Percentiles rank a stretch among this genome's conserved stretches.
Evolutionary conservation across 1,139 yeast genomes (phyloP).

Genomic region (Meyerozyma smithsonii): DNA sequence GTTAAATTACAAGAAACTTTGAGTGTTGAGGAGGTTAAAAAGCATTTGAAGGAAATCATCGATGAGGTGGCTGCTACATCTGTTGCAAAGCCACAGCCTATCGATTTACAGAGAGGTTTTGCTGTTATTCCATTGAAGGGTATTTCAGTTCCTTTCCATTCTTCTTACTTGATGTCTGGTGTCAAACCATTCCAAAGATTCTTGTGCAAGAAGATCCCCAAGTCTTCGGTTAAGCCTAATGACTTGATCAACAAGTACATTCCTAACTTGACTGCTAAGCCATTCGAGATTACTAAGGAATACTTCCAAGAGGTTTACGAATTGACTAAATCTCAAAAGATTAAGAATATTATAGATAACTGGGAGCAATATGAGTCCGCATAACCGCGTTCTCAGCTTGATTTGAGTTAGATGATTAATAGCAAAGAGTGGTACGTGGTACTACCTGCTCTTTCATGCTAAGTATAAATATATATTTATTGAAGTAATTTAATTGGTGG

Average conservation of each 20-base stretch:
- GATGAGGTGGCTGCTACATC: slow-evolving; percentile 80
- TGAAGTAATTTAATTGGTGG: slow-evolving; percentile 1
- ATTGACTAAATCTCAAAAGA: slow-evolving; percentile 86
- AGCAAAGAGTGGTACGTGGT: slow-evolving; percentile 10
- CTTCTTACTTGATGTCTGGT: slow-evolving; percentile 94
- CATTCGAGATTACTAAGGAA: slow-evolving; percentile 92
- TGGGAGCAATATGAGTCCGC: slow-evolving; percentile 81
- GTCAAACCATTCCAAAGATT: slow-evolving; percentile 98
- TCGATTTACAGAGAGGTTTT: slow-evolving; percentile 94
- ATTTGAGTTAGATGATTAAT: neutral
- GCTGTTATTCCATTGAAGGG: slow-evolving; percentile 98
- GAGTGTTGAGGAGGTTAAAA: slow-evolving; percentile 83
- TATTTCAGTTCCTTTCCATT: slow-evolving; percentile 98
- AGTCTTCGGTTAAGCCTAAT: slow-evolving; percentile 91
- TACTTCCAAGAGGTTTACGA: slow-evolving; percentile 94
- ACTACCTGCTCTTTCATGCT: slow-evolving; percentile 7
- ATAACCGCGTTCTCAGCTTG: slow-evolving; percentile 13
- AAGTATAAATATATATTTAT: slow-evolving; percentile 1
- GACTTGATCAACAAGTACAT: slow-evolving; percentile 91
- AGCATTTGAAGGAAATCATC: slow-evolving; percentile 82
- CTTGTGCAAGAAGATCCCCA: slow-evolving; percentile 91
- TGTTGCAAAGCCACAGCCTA: slow-evolving; percentile 87
- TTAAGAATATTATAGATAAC: slow-evolving; percentile 83
- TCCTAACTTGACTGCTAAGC: slow-evolving; percentile 98
- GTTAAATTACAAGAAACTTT: slow-evolving; percentile 78